Evolutionary conservation across 768 basidiomycete species (phyloP), one percentile per base, ranked within the genome.

Genomic region (Trametes villosa): DNA sequence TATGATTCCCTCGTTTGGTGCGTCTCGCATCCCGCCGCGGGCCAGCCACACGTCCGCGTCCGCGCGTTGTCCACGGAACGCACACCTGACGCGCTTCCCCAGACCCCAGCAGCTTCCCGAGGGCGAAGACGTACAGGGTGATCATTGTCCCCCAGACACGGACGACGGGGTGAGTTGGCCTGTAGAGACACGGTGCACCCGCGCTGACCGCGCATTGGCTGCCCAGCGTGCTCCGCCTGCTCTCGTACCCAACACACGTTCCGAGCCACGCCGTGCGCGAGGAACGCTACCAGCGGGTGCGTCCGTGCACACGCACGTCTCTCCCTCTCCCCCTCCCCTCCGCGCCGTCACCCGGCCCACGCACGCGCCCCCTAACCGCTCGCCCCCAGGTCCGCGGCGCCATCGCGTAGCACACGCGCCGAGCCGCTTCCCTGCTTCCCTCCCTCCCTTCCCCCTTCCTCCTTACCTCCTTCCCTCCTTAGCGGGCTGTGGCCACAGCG

Each of bases 1-100:
- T 44, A 82, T 92, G 81, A 75, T 84, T 38, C 89, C 90, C 44
- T 82, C 82, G 59, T 80, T 89, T 64, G 84, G 90, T 87, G 68
- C 58, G 68, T 65, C 45, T 24, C 11, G 17, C 45, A 22, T 18
- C 15, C 11, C 47, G 27, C 42, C n/a, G n/a, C n/a, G n/a, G n/a
- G n/a, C n/a, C n/a, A 46, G 42, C 34, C 47, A 24, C 24, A 29
- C 45, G 40, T 44, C 36, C 20, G 9, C 29, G 20, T 42, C 40
- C 59, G 51, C 54, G 47, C 31, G 41, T 67, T 46, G 40, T 58
- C 59, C 44, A 52, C 51, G 41, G 60, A 62, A 55, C 33, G 45
- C 41, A 27, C 56, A 53, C 54, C 48, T 50, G 54, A 56, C 33
- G 60, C 36, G 13, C 29, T 15, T 36, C 22, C 29, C 76, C 73